Evolutionary conservation across 2,329 filamentous ascomycete genomes (phyloP).

Genomic region (Colletotrichum costaricense): DNA sequence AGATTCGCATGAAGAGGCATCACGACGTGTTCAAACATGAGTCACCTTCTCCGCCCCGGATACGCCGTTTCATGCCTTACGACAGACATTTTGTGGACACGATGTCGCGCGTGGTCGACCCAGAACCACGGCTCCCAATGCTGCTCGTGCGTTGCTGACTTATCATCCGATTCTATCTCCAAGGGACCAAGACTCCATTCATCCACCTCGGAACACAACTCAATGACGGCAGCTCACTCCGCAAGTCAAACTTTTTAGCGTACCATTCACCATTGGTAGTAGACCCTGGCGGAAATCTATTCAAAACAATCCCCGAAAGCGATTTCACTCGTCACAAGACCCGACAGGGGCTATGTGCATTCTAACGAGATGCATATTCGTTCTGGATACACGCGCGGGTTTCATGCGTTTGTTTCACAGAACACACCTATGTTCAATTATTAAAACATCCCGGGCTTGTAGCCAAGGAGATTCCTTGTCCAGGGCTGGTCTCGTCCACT

Average conservation of each 20-base stretch:
- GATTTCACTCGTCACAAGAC: neutral
- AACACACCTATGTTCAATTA: neutral
- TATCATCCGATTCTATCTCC: neutral
- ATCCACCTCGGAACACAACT: neutral
- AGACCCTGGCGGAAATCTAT: neutral
- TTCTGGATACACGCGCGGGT: neutral
- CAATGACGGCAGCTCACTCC: neutral
- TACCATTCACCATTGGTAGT: neutral
- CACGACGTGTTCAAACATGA: neutral
- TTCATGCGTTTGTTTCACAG: slow-evolving; percentile 24
- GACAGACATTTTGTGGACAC: neutral
- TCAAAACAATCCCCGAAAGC: neutral
- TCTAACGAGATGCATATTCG: neutral
- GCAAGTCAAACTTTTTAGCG: neutral
- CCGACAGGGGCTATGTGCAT: neutral
- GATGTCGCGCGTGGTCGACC: neutral
- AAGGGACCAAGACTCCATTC: neutral
- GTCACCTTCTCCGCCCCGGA: slow-evolving; percentile 8
- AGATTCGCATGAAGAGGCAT: neutral
- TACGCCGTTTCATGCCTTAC: slow-evolving; percentile 7
- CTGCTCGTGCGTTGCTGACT: neutral
- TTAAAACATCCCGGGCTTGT: neutral
- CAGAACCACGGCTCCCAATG: neutral
- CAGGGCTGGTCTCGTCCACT: neutral
- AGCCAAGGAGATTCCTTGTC: neutral